A percentile compares a stretch with the other conserved stretches of the same genome.
Evolutionary conservation across 108 stramenopile species (phyloP).

Genomic region (Cyclotella atomus): DNA sequence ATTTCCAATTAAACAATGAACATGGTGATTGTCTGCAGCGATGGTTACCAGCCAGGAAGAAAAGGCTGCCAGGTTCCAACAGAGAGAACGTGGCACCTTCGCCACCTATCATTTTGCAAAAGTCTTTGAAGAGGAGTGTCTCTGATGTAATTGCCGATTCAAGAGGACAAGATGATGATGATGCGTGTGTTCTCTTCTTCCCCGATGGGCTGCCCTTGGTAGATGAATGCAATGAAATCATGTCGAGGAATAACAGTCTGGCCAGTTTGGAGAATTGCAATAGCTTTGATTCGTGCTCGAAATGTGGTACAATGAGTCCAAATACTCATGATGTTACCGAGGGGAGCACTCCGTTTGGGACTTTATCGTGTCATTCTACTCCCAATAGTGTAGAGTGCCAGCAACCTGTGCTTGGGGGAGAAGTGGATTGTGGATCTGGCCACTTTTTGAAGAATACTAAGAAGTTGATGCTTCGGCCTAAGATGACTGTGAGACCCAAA

Average conservation of each 20-base stretch:
- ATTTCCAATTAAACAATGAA: not conserved
- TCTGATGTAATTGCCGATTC: constrained; percentile 23
- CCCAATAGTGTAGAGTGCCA: not conserved
- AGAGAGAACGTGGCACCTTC: not conserved
- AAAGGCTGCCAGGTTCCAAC: not conserved
- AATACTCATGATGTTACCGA: not conserved
- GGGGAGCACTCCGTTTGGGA: not conserved
- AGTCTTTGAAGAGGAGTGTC: constrained; percentile 10
- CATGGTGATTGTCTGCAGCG: not conserved
- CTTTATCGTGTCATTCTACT: not conserved
- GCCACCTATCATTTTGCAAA: constrained; percentile 17
- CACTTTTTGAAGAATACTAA: constrained; percentile 1
- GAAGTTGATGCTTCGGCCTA: constrained; percentile 24
- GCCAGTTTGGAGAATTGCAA: not conserved
- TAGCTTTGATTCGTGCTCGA: constrained; percentile 15
- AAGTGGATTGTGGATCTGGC: not conserved
- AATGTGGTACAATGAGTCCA: constrained; percentile 14
- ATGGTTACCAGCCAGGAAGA: not conserved
- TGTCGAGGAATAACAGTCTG: not conserved
- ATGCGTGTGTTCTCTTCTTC: constrained; percentile 20
- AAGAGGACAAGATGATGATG: constrained; percentile 7
- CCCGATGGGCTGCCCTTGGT: constrained; percentile 20
- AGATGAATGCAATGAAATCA: constrained; percentile 5
- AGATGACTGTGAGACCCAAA: constrained; percentile 18
- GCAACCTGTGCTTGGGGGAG: not conserved